Conservation (phyloP, 2,329 filamentous ascomycete genomes). For the Venturia asperata region DNA sequence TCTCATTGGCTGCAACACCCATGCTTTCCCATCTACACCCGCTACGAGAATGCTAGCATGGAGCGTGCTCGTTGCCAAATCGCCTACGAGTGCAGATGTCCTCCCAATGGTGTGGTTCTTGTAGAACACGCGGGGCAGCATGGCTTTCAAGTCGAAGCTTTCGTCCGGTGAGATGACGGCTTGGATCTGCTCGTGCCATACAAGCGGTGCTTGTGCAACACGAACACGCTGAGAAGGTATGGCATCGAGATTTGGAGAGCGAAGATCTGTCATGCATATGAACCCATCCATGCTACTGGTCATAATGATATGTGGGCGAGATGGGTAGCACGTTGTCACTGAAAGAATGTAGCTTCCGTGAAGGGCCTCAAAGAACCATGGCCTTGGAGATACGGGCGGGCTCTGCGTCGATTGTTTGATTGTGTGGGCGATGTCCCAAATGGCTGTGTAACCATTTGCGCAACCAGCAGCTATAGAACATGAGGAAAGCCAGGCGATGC, state of each 20-base stretch:
- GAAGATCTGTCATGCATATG: conserved; percentile 48
- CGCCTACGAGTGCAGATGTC: conserved; percentile 33
- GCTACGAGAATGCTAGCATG: conserved; percentile 51
- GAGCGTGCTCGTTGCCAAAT: conserved; percentile 43
- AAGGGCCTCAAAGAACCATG: conserved; percentile 38
- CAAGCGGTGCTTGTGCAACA: conserved; percentile 41
- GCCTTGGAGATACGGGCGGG: conserved; percentile 25
- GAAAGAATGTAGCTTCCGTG: conserved; percentile 43
- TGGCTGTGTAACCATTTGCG: conserved; percentile 49
- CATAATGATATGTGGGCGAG: conserved; percentile 45
- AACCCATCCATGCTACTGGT: conserved; percentile 50
- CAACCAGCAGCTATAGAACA: conserved; percentile 49
- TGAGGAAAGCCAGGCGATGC: conserved; percentile 50
- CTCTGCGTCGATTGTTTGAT: conserved; percentile 28
- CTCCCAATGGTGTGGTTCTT: conserved; percentile 35
- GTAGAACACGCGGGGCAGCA: conserved; percentile 48
- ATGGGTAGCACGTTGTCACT: conserved; percentile 47
- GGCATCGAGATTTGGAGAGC: conserved; percentile 39
- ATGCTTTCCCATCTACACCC: conserved; percentile 45
- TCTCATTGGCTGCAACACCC: conserved; percentile 46
- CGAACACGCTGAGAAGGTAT: conserved; percentile 43
- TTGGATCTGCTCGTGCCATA: conserved; percentile 51
- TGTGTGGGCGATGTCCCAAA: conserved; percentile 45
- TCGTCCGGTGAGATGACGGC: conserved; percentile 50
- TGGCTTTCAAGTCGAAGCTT: conserved; percentile 43